Evolutionary conservation across 331 rosid species (phyloP).

Genomic region (Cydonia oblonga): DNA sequence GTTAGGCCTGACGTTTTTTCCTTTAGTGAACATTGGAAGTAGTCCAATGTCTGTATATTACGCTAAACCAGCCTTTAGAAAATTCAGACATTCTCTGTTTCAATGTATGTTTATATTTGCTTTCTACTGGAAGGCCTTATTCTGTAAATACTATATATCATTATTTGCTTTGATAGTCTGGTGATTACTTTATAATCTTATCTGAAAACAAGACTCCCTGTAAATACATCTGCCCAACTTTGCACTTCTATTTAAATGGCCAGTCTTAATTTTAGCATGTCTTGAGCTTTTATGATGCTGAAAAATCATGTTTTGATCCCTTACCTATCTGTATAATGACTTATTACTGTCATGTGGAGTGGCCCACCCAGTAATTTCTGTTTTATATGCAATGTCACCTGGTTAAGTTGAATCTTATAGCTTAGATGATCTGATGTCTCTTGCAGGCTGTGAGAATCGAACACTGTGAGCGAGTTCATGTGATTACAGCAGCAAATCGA

Average conservation of each 20-base stretch:
- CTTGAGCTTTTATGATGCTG: not conserved
- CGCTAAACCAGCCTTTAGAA: not conserved
- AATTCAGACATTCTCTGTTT: not conserved
- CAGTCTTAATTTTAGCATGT: not conserved
- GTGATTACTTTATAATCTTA: not conserved
- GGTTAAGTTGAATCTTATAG: conserved; percentile 2
- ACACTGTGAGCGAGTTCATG: conserved; percentile 98
- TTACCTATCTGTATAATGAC: not conserved
- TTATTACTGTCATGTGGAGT: not conserved
- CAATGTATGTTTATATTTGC: not conserved
- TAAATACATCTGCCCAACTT: not conserved
- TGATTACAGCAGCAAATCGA: conserved; percentile 76
- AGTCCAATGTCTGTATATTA: not conserved
- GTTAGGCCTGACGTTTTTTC: not conserved
- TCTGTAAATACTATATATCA: not conserved
- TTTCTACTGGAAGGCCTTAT: not conserved
- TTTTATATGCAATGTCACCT: not conserved
- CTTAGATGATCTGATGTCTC: not conserved
- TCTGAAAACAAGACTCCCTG: not conserved
- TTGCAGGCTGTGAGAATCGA: conserved; percentile 94
- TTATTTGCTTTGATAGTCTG: not conserved
- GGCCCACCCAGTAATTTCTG: not conserved
- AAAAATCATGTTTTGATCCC: not conserved
- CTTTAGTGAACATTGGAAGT: not conserved
- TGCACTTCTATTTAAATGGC: not conserved